Evolutionary conservation across 2,329 filamentous ascomycete species (phyloP).

Genomic region (Penicillium sp.): DNA sequence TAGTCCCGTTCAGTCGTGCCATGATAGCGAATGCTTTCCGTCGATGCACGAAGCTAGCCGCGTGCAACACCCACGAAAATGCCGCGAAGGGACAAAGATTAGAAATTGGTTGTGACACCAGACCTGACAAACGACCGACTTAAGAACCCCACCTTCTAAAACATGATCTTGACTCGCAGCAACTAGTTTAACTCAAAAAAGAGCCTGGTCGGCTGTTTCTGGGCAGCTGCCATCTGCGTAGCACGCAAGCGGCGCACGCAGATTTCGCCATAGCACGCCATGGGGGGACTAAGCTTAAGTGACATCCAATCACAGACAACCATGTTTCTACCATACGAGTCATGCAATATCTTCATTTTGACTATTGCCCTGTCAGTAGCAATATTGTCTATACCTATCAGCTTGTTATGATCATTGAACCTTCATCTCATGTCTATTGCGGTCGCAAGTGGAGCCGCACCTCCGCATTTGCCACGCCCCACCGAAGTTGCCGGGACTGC

Average conservation of each 20-base stretch:
- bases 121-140: background rate
- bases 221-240: background rate
- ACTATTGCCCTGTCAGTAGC: background rate
- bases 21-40: slow-evolving; percentile 1
- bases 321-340: background rate
- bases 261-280: slow-evolving; percentile 29
- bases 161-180: background rate
- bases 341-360: background rate
- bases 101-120: background rate
- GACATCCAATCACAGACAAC: too few species aligned
- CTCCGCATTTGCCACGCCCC: slow-evolving; percentile 7
- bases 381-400: background rate
- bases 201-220: background rate
- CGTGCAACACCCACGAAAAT: background rate
- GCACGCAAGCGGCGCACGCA: slow-evolving; percentile 21
- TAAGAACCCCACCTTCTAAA: background rate
- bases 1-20: slow-evolving; percentile 20
- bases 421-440: background rate
- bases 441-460: background rate
- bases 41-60: background rate
- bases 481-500: too few species aligned
- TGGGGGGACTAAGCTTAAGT: slow-evolving; percentile 3
- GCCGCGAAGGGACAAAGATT: background rate
- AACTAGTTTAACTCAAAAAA: background rate
- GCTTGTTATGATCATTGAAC: background rate